Evolutionary conservation across 306 rosid genomes (phyloP).

Genomic region (Betula pendula): DNA sequence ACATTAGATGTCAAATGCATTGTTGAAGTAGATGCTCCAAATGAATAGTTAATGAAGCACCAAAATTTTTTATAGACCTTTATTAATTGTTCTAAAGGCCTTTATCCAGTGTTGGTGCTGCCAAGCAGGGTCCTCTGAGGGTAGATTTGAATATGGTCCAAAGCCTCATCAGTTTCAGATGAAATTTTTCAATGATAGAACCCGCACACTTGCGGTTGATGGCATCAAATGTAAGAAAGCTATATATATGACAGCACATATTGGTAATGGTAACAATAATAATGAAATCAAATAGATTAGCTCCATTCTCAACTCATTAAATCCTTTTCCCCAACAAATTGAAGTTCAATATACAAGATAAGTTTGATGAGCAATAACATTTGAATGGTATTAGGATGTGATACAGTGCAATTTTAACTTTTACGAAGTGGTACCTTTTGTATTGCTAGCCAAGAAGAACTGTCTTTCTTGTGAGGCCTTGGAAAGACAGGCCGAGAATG

Average conservation of each 20-base stretch:
- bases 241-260: not conserved
- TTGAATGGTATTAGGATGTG: slow-evolving; percentile 2
- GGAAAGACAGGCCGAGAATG: slow-evolving; percentile 81
- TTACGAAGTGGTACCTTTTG: slow-evolving; percentile 56
- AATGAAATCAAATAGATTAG: not conserved
- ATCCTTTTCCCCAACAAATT: not conserved
- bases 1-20: not conserved
- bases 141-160: not conserved
- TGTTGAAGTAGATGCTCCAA: not conserved
- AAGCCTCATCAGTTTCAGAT: not conserved
- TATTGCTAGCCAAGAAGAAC: slow-evolving; percentile 86
- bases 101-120: not conserved
- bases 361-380: slow-evolving; percentile 8
- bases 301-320: not conserved
- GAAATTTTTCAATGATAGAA: not conserved
- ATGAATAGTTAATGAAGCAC: not conserved
- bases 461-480: slow-evolving; percentile 77
- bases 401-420: slow-evolving; percentile 20
- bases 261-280: not conserved
- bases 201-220: not conserved
- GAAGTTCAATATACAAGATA: slow-evolving; percentile 5
- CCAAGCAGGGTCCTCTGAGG: not conserved
- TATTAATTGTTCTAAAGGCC: not conserved
- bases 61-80: not conserved
- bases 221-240: not conserved